Percentiles rank a stretch among this genome's conserved stretches.
phyloP scores from a whole-genome alignment of 2,329 filamentous ascomycete genomes.

The Alternaria novae-zelandiae region DNA sequence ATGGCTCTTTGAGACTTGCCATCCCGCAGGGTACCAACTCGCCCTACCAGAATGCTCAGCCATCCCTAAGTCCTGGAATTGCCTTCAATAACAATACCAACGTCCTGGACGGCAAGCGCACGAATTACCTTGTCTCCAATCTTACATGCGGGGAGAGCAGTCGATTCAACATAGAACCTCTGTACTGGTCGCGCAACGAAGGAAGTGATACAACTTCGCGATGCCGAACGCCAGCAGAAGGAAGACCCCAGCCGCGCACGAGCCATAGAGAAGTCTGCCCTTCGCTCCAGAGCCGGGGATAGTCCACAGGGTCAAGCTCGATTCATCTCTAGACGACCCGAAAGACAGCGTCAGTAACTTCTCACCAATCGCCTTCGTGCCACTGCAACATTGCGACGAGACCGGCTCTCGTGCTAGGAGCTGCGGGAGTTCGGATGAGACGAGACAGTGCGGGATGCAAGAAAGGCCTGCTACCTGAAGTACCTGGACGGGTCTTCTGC shows the following conservation, averaged over 20 bases:
- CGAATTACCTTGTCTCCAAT: background rate
- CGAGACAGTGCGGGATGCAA: background rate
- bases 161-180: background rate
- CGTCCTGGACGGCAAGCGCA: background rate
- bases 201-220: background rate
- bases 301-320: no score
- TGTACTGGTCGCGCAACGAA: background rate
- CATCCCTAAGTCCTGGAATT: background rate
- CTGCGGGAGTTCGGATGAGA: background rate
- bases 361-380: background rate
- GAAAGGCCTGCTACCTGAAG: background rate
- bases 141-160: background rate
- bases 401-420: background rate
- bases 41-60: background rate
- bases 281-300: background rate
- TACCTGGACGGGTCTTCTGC: background rate
- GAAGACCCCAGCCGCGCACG: no score
- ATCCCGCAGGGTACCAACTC: background rate
- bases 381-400: accelerated
- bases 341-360: background rate
- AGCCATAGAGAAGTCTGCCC: no score
- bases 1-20: background rate
- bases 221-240: no score
- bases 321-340: background rate
- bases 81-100: background rate